These are phyloP conservation scores for Pholiota adiposa DNA, from an alignment of 1,284 basidiomycete genomes.

Conservation along the genomic window DNA sequence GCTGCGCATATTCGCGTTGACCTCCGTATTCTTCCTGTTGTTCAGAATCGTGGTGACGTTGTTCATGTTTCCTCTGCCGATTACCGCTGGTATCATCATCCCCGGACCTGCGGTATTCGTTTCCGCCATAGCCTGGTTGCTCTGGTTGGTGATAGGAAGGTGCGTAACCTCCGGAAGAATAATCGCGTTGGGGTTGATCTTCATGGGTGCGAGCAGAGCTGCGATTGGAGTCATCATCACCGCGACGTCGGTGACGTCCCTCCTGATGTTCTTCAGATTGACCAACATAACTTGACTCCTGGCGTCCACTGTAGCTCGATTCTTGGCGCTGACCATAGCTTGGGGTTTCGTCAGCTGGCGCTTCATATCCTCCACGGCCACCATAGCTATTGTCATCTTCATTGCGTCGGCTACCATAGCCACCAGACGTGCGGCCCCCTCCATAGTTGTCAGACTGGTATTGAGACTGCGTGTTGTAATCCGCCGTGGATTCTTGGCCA, in stretches of 20 bases:
- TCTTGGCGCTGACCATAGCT: neutral
- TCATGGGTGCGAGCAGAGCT: slow-evolving; percentile 8
- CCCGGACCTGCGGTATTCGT: neutral
- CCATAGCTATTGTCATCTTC: slow-evolving; percentile 11
- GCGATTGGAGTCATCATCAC: neutral
- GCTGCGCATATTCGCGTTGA: slow-evolving; percentile 8
- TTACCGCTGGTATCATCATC: slow-evolving; percentile 15
- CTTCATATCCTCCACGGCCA: neutral
- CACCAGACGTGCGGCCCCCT: neutral
- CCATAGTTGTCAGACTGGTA: neutral
- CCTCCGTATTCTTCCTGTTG: neutral
- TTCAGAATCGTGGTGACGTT: slow-evolving; percentile 8
- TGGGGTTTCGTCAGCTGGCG: neutral
- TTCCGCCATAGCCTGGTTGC: slow-evolving; percentile 5
- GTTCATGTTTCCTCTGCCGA: slow-evolving; percentile 11
- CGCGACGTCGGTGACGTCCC: neutral
- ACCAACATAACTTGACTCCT: neutral
- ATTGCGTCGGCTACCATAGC: slow-evolving; percentile 11
- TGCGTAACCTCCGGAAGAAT: slow-evolving; percentile 17
- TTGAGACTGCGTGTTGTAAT: neutral
- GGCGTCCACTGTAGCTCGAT: neutral
- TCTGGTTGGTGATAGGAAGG: slow-evolving; percentile 22
- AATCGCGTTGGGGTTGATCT: slow-evolving; percentile 3
- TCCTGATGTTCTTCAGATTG: neutral
- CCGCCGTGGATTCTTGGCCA: neutral